Evolutionary conservation across 2,329 filamentous ascomycete species (phyloP).

Genomic region (Hysterium pulicare): DNA sequence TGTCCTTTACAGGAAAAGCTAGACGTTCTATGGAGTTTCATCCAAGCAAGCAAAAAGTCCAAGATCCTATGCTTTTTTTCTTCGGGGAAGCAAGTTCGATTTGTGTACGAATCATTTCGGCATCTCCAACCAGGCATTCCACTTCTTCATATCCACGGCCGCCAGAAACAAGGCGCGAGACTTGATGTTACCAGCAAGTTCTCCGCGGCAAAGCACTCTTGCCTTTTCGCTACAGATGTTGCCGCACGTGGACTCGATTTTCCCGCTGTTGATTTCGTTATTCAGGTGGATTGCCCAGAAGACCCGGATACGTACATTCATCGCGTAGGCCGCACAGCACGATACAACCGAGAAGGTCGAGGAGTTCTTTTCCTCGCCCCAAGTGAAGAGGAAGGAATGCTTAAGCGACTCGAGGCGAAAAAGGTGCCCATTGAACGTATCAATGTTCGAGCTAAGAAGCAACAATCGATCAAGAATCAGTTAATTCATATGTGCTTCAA

Average conservation of each 20-base stretch:
- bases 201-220: slow-evolving; percentile 74
- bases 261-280: slow-evolving; percentile 94
- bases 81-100: slow-evolving; percentile 93
- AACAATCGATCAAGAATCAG: slow-evolving; percentile 77
- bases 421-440: slow-evolving; percentile 86
- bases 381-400: slow-evolving; percentile 88
- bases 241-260: slow-evolving; percentile 94
- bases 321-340: slow-evolving; percentile 88
- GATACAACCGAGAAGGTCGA: slow-evolving; percentile 81
- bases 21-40: slow-evolving; percentile 88
- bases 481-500: slow-evolving; percentile 96
- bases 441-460: slow-evolving; percentile 84
- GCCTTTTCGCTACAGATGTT: slow-evolving; percentile 93
- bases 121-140: slow-evolving; percentile 93
- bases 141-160: slow-evolving; percentile 85
- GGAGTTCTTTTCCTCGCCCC: slow-evolving; percentile 91
- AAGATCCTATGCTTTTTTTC: slow-evolving; percentile 96
- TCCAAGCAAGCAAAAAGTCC: slow-evolving; percentile 83
- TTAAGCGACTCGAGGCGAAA: slow-evolving; percentile 78
- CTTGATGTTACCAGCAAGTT: slow-evolving; percentile 86
- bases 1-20: slow-evolving; percentile 85
- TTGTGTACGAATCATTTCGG: slow-evolving; percentile 89
- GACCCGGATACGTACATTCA: slow-evolving; percentile 98
- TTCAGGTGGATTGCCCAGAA: slow-evolving; percentile 97
- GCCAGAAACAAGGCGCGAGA: slow-evolving; percentile 86